phyloP scores from a whole-genome alignment of 768 basidiomycete genomes.

The Chlorophyllum brunneum region DNA sequence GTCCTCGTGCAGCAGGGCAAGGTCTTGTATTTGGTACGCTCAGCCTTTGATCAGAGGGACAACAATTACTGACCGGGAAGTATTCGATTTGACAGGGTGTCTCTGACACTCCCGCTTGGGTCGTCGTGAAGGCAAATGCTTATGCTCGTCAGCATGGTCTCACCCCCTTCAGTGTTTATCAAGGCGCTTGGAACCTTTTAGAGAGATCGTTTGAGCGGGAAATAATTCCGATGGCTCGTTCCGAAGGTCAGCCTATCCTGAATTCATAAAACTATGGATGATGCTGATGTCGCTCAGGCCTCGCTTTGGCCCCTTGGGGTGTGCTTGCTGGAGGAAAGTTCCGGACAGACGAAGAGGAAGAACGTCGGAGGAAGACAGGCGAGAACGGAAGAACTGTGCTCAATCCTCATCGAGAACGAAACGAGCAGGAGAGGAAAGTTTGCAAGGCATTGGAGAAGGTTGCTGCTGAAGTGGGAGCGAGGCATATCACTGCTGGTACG shows the following conservation, averaged over 20 bases:
- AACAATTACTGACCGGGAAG: background rate
- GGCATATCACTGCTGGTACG: slow-evolving; percentile 40
- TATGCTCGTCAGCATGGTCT: slow-evolving; percentile 45
- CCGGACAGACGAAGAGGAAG: slow-evolving; percentile 43
- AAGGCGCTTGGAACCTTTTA: slow-evolving; percentile 42
- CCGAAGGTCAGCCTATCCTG: slow-evolving; percentile 27
- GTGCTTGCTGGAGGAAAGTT: slow-evolving; percentile 39
- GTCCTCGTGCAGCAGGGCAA: slow-evolving; percentile 47
- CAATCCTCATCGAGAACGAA: slow-evolving; percentile 39
- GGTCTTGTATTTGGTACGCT: slow-evolving; percentile 38
- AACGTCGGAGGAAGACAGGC: slow-evolving; percentile 21
- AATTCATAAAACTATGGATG: slow-evolving; percentile 14
- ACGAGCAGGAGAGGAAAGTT: slow-evolving; percentile 37
- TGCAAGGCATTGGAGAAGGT: slow-evolving; percentile 44
- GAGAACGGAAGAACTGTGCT: slow-evolving; percentile 34
- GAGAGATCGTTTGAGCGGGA: slow-evolving; percentile 49
- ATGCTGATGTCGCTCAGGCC: slow-evolving; percentile 18
- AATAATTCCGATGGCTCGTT: slow-evolving; percentile 43
- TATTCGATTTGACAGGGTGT: slow-evolving; percentile 31
- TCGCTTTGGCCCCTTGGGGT: slow-evolving; percentile 30
- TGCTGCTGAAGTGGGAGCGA: slow-evolving; percentile 44
- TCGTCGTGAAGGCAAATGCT: slow-evolving; percentile 44
- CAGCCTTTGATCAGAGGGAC: too few relatives aligned
- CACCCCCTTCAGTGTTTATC: slow-evolving; percentile 52
- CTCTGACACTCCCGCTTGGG: slow-evolving; percentile 45